phyloP scores from a whole-genome alignment of 768 basidiomycete species.

The Boletus speciosus region DNA sequence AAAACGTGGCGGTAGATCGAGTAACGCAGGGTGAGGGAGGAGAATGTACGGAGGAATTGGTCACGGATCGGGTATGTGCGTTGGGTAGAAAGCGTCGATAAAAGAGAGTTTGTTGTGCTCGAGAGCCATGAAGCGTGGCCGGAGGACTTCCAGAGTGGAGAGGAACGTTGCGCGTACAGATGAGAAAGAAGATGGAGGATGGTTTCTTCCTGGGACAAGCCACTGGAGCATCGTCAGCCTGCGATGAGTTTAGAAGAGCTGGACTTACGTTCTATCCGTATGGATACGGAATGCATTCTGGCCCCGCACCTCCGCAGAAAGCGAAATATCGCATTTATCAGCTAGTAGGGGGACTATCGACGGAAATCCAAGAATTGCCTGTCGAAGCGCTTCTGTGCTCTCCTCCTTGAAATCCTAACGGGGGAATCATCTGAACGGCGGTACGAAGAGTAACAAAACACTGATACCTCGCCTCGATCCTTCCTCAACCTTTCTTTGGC shows the following conservation, averaged over 20 bases:
- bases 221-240: conserved; percentile 27
- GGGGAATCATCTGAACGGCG: not conserved
- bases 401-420: conserved; percentile 45
- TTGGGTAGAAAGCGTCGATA: conserved; percentile 30
- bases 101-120: conserved; percentile 43
- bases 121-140: conserved; percentile 64
- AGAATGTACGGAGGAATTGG: conserved; percentile 38
- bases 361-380: conserved; percentile 78
- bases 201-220: conserved; percentile 36
- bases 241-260: not conserved
- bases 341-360: conserved; percentile 78
- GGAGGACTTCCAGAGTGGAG: conserved; percentile 78
- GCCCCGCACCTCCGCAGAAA: conserved; percentile 55
- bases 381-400: conserved; percentile 65
- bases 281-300: conserved; percentile 68
- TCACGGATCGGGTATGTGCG: conserved; percentile 31
- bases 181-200: conserved; percentile 80
- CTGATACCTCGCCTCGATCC: conserved; percentile 38
- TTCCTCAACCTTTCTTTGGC: conserved; percentile 45
- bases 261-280: conserved; percentile 59
- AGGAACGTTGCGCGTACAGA: conserved; percentile 80
- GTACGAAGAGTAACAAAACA: not conserved
- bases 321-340: conserved; percentile 73
- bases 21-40: conserved; percentile 38
- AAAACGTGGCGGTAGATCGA: conserved; percentile 74